Conservation (phyloP, 1,284 basidiomycete genomes). For the Ustanciosporium gigantosporum region DNA sequence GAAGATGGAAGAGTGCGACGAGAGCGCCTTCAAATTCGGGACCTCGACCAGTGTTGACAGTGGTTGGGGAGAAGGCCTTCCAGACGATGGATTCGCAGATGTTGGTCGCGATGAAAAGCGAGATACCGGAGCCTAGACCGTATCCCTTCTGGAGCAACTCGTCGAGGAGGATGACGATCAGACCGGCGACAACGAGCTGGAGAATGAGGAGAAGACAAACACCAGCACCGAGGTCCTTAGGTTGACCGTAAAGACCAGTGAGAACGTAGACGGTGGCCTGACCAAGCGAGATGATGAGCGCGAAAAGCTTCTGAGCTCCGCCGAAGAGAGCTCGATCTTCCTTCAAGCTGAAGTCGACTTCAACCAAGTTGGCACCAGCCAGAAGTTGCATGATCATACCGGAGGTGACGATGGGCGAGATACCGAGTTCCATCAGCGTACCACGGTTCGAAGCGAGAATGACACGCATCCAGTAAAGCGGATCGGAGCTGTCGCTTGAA, state of each 20-base stretch:
- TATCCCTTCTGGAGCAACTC: conserved; percentile 99
- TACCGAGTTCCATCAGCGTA: conserved; percentile 98
- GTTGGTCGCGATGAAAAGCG: conserved; percentile 98
- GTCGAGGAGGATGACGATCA: conserved; percentile 97
- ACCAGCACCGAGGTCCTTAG: conserved; percentile 89
- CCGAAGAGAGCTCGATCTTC: conserved; percentile 95
- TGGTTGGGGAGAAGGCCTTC: conserved; percentile 99
- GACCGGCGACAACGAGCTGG: conserved; percentile 87
- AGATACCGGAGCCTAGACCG: conserved; percentile 96
- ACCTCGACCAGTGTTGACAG: conserved; percentile 95
- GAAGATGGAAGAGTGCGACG: conserved; percentile 92
- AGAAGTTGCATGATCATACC: conserved; percentile 99
- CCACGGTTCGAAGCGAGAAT: conserved; percentile 97
- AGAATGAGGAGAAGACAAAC: conserved; percentile 93
- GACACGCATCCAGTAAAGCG: conserved; percentile 99
- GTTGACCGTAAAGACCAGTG: conserved; percentile 93
- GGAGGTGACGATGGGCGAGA: conserved; percentile 88
- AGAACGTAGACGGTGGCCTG: conserved; percentile 97
- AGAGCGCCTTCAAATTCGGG: conserved; percentile 98
- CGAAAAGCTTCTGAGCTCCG: conserved; percentile 96
- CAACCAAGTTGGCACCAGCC: conserved; percentile 94
- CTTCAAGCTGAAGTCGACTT: conserved; percentile 95
- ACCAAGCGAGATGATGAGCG: conserved; percentile 92
- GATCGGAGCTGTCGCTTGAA: conserved; percentile 68
- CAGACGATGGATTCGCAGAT: conserved; percentile 99